A percentile compares a stretch with the other conserved stretches of the same genome.
Conservation (phyloP, 75 land plant species). For the Larix kaempferi region DNA sequence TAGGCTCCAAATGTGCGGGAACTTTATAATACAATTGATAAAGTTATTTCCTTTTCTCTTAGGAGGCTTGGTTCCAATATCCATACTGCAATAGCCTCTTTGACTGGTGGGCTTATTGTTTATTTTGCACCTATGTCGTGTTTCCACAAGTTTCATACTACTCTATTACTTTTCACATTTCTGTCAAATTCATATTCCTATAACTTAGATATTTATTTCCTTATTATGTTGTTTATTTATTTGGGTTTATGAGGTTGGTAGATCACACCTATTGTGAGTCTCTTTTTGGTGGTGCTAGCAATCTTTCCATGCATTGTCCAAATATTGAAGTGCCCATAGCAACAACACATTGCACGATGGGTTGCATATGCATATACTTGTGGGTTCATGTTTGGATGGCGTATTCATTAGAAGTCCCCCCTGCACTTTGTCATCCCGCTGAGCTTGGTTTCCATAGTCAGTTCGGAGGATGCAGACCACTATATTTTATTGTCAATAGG, state of each 20-base stretch:
- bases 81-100: slow-evolving; percentile 52
- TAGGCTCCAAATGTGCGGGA: slow-evolving; percentile 99
- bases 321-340: slow-evolving; percentile 63
- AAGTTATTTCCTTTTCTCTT: slow-evolving; percentile 45
- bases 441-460: slow-evolving; percentile 49
- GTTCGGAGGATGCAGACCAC: slow-evolving; percentile 63
- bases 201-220: neutral
- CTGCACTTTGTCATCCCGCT: slow-evolving; percentile 90
- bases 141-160: slow-evolving; percentile 63
- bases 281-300: slow-evolving; percentile 60
- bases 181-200: slow-evolving; percentile 2
- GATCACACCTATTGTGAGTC: slow-evolving; percentile 67
- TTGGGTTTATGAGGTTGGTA: slow-evolving; percentile 23
- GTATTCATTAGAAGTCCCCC: slow-evolving; percentile 96
- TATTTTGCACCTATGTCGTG: slow-evolving; percentile 63
- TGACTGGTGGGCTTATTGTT: slow-evolving; percentile 93
- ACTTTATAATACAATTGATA: slow-evolving; percentile 75
- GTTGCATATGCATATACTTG: slow-evolving; percentile 81
- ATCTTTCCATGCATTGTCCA: slow-evolving; percentile 73
- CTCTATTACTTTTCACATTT: slow-evolving; percentile 5
- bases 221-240: neutral
- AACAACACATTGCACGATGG: slow-evolving; percentile 55
- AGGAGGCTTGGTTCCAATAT: slow-evolving; percentile 53
- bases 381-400: slow-evolving; percentile 97
- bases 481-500: slow-evolving; percentile 77